Evolutionary conservation across 192 early-diverging fungal genomes (phyloP).

Genomic region (Gonapodya prolifera): DNA sequence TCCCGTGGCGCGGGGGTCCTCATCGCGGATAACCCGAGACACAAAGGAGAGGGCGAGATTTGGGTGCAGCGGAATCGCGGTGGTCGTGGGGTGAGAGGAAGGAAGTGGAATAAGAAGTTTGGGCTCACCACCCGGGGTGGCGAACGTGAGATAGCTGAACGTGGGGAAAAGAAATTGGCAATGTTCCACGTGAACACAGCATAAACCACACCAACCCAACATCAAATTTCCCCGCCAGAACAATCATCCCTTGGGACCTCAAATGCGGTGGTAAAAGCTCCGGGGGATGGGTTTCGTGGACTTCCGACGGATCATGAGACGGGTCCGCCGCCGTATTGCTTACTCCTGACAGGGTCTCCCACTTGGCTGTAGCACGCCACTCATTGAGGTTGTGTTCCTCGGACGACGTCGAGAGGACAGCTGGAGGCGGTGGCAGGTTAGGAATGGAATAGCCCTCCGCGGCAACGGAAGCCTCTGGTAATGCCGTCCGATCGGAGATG

Average conservation of each 20-base stretch:
- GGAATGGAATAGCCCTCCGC: no score
- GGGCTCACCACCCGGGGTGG: neutral
- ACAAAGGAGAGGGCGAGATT: neutral
- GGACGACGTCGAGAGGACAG: no score
- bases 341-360: no score
- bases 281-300: neutral
- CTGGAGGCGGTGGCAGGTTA: neutral
- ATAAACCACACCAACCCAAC: neutral
- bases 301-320: no score
- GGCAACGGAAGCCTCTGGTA: no score
- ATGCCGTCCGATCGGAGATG: no score
- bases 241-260: neutral
- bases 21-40: neutral
- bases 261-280: neutral
- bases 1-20: neutral
- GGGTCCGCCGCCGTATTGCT: no score
- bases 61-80: neutral
- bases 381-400: no score
- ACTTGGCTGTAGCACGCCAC: no score
- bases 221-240: neutral
- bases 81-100: neutral
- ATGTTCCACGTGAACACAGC: neutral
- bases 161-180: neutral
- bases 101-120: neutral
- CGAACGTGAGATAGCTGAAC: neutral